Evolutionary conservation across 192 early-diverging fungal species (phyloP), one percentile per base, ranked within the genome.

Genomic region (Backusella mclennaniae): DNA sequence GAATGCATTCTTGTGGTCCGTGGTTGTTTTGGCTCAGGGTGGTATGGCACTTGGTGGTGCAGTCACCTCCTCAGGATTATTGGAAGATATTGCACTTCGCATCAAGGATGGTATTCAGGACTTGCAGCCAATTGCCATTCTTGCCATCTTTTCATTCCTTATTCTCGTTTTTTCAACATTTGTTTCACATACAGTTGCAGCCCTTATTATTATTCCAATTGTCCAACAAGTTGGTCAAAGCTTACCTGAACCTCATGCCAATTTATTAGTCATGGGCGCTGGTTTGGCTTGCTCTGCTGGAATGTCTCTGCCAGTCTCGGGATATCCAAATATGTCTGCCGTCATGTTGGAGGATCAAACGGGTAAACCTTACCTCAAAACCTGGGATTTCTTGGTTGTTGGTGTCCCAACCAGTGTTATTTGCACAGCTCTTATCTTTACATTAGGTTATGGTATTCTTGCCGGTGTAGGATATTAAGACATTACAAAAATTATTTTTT

Each of bases 271-370:
- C 53, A 92, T 94, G 92, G 89, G 88, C 35, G 85, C 90, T 33
- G 89, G 89, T 76, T 73, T 88, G n/a, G 72, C 84, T 15, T 87
- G 85, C 68, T 82, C 80, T 35, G 76, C 76, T 12, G 80, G 80
- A 14, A 74, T 75, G 76, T 76, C 73, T 71, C 81, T 94, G 0
- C 93, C 93, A 26, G 91, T 94, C 11, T 91, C 90, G 6, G 90
- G 90, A 2, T 94, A 90, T 81, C 93, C 93, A 1, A 94, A 94
- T 78, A 92, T 94, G 91, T 89, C 89, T 71, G 93, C 92, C 26
- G 90, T 92, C 23, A 87, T 88, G 26, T 75, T 88, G 52, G 92
- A 93, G 75, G 90, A 92, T 67, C 80, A 85, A 5, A 86, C 88
- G 36, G 93, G 93, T 17, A 83, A 82, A 19, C 92, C 90, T 56